Evolutionary conservation across 2,329 filamentous ascomycete genomes (phyloP).

Genomic region (Paraphoma chrysanthemicola): DNA sequence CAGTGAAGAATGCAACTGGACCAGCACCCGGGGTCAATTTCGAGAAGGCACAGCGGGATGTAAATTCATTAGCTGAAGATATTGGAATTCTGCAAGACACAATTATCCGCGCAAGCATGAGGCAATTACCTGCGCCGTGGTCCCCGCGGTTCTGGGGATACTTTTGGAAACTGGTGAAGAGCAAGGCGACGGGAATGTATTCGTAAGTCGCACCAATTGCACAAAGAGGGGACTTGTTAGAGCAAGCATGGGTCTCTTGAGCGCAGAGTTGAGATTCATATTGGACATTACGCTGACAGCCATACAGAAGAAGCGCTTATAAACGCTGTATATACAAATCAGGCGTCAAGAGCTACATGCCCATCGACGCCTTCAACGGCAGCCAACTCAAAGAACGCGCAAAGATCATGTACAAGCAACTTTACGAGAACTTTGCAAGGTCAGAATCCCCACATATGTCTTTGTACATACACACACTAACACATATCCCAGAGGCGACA

Average conservation of each 20-base stretch:
- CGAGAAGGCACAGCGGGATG: conserved; percentile 6
- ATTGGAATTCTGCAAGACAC: conserved; percentile 33
- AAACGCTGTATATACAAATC: conserved; percentile 19
- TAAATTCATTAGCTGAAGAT: conserved; percentile 22
- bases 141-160: conserved; percentile 18
- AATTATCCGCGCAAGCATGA: conserved; percentile 22
- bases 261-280: neutral
- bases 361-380: conserved; percentile 19
- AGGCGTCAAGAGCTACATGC: conserved; percentile 15
- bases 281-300: conserved; percentile 3
- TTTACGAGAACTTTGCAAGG: conserved; percentile 67
- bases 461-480: conserved; percentile 6
- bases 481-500: conserved; percentile 24
- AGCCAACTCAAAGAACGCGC: conserved; percentile 48
- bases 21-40: conserved; percentile 17
- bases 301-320: conserved; percentile 19
- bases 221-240: neutral
- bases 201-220: conserved; percentile 15
- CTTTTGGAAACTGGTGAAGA: conserved; percentile 27
- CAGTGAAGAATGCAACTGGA: conserved; percentile 2
- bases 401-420: conserved; percentile 64
- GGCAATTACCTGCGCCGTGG: conserved; percentile 10
- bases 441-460: neutral
- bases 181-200: conserved; percentile 20
- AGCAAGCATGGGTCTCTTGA: neutral